Evolutionary conservation across 192 early-diverging fungal species (phyloP).

Genomic region (Physocladia obscura): DNA sequence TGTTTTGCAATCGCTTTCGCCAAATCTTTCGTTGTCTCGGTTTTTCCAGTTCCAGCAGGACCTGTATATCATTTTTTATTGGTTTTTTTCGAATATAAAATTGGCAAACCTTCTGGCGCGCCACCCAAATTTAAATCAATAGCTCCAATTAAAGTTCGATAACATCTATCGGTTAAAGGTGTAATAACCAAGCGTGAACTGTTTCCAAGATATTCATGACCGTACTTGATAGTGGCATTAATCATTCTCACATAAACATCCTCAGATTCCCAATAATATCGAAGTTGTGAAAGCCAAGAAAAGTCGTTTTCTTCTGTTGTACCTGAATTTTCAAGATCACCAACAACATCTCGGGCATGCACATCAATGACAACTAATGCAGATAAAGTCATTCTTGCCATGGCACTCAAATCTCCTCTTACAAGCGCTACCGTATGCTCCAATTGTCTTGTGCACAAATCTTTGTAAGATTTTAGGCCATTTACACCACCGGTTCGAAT

Average conservation of each 20-base stretch:
- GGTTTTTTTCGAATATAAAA: no score
- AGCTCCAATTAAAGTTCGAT: constrained; percentile 65
- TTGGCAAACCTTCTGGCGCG: constrained; percentile 53
- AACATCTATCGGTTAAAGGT: constrained; percentile 61
- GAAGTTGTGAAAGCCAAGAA: constrained; percentile 61
- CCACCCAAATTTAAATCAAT: constrained; percentile 62
- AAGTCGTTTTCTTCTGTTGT: constrained; percentile 54
- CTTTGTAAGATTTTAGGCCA: constrained; percentile 44
- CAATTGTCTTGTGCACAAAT: constrained; percentile 52
- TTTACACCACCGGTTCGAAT: constrained; percentile 44
- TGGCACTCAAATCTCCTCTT: constrained; percentile 56
- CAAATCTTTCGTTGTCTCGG: constrained; percentile 62
- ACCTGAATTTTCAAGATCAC: constrained; percentile 47
- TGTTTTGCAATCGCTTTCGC: constrained; percentile 63
- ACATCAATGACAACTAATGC: constrained; percentile 64
- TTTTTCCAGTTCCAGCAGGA: constrained; percentile 64
- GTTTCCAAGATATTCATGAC: constrained; percentile 62
- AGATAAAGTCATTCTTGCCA: constrained; percentile 59
- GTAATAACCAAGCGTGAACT: constrained; percentile 58
- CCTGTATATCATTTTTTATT: no score
- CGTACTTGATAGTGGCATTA: constrained; percentile 61
- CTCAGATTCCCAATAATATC: constrained; percentile 64
- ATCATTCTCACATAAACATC: constrained; percentile 62
- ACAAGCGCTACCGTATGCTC: constrained; percentile 57
- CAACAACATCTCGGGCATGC: constrained; percentile 59